Conservation (phyloP, 169 alveolate genomes). For the Neospora caninum region DNA sequence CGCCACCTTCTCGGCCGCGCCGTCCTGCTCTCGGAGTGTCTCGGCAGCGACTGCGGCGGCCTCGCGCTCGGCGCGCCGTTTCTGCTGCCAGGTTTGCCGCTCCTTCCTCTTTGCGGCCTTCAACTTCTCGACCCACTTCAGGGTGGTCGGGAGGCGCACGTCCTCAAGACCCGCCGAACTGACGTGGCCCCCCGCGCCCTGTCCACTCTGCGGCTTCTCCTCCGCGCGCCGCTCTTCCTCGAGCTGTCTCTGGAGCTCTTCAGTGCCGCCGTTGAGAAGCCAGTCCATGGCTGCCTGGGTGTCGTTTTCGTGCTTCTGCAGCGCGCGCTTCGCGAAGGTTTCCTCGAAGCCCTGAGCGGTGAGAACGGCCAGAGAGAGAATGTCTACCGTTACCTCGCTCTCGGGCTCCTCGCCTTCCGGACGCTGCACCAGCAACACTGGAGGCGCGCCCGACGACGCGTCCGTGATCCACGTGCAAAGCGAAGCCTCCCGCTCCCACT, state of each 20-base stretch:
- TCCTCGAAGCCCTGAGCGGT: conserved; percentile 75
- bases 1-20: neutral
- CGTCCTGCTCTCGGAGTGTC: neutral
- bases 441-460: conserved; percentile 29
- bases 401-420: conserved; percentile 22
- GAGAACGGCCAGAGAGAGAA: conserved; percentile 67
- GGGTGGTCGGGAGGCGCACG: conserved; percentile 65
- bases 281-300: conserved; percentile 72
- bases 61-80: conserved; percentile 50
- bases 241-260: conserved; percentile 33
- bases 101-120: conserved; percentile 47
- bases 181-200: neutral
- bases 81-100: conserved; percentile 48
- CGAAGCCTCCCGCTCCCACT: conserved; percentile 45
- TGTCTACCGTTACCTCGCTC: conserved; percentile 53
- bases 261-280: conserved; percentile 63
- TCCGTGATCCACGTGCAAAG: neutral
- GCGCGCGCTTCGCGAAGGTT: conserved; percentile 63
- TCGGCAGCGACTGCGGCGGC: conserved; percentile 37
- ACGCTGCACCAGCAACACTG: neutral
- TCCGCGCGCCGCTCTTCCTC: conserved; percentile 53
- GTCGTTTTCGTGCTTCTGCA: conserved; percentile 64
- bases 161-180: neutral
- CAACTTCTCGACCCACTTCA: conserved; percentile 62
- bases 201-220: conserved; percentile 2